Evolutionary conservation across 1,284 basidiomycete species (phyloP), one percentile per base, ranked within the genome.

Genomic region (Cutaneotrichosporon cutaneum): DNA sequence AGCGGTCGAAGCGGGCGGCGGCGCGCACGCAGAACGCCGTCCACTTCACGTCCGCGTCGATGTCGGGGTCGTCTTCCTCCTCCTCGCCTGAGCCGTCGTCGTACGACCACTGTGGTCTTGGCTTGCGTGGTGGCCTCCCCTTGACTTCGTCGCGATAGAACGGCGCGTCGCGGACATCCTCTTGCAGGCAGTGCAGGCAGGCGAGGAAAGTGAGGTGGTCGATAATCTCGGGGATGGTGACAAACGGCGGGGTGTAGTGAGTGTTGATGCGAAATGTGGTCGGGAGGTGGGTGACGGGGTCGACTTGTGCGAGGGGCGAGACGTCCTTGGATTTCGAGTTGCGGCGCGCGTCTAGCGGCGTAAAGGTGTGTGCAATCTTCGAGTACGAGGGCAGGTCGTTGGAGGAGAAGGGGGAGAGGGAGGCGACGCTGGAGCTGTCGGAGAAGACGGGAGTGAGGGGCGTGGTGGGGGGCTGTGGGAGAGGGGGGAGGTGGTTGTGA

Each of bases 171-270:
- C 62, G 61, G 27, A 63, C 62, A 22, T 67, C 65, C 42, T 63
- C 55, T 24, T 61, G 67, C 35, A 68, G 52, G 2, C 60, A 45
- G 26, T 61, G 60, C 14, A 72, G 56, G 18, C 65, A 66, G 3
- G 61, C 47, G 10, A 72, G 64, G 56, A 72, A 66, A 4, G 58
- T 65, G n/a, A 72, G 59, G 58, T 71, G 70, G 56, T 67, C 56
- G 33, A 60, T 61, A 22, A 50, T 52, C 77, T 71, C 52, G 7
- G 62, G 62, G 22, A 67, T 44, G 10, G 62, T 63, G 14, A 67
- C 62, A 14, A 67, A 16, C 3, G 65, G 65, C 13, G 44, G 10
- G 9, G 53, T 44, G 14, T 57, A 50, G 4, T 11, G 0, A 8
- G 47, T 59, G 16, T 63, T 62, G n/a, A 71, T 55, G n/a, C 54